Conservation (phyloP, 306 rosid species). For the Sophora flavescens region DNA sequence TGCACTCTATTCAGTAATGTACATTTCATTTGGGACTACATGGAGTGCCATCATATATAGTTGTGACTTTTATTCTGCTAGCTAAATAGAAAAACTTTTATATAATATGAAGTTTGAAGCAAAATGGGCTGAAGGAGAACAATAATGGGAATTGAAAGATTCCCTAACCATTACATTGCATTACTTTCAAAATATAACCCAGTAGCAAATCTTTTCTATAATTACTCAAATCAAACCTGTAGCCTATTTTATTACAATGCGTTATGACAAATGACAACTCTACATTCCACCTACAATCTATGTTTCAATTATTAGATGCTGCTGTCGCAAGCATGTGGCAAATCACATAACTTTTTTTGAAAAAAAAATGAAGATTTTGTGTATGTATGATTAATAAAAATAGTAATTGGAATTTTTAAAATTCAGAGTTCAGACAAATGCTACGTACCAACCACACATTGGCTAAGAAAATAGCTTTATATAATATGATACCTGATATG, state of each 20-base stretch:
- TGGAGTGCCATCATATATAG: neutral
- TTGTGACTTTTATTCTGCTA: neutral
- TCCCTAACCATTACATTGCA: conserved; percentile 27
- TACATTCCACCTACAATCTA: conserved; percentile 29
- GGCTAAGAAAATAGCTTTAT: conserved; percentile 9
- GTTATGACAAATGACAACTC: conserved; percentile 48
- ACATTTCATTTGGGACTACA: too few relatives aligned
- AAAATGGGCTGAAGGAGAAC: neutral
- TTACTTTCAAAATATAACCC: conserved; percentile 4
- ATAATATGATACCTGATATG: conserved; percentile 25
- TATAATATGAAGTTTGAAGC: too few relatives aligned
- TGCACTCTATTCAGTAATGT: conserved; percentile 1
- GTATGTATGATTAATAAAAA: neutral
- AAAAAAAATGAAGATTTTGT: too few relatives aligned
- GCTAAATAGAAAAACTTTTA: neutral
- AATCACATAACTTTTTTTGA: neutral
- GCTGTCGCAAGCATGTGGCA: conserved; percentile 9
- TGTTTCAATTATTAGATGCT: conserved; percentile 37
- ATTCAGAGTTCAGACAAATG: conserved; percentile 23
- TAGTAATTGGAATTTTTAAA: conserved; percentile 29
- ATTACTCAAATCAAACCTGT: conserved; percentile 13
- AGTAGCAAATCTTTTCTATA: neutral
- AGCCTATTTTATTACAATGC: conserved; percentile 13
- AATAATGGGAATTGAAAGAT: neutral
- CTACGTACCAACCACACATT: conserved; percentile 19